phyloP scores from a whole-genome alignment of 257 asterid species.

The Solanum raphanifolium region DNA sequence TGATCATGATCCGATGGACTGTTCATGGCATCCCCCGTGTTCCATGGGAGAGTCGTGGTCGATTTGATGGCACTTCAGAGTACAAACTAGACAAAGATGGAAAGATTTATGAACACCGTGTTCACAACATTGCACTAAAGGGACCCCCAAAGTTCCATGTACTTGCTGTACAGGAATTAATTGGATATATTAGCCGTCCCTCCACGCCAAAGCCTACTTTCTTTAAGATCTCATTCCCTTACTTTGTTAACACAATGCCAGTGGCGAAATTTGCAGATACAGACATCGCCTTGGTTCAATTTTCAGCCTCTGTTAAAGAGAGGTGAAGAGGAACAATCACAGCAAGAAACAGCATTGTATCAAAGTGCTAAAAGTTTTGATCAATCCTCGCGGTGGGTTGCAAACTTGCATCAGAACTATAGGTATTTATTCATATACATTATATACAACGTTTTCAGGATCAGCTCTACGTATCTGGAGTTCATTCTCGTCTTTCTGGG shows the following conservation, averaged over 20 bases:
- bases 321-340: conserved; percentile 21
- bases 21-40: conserved; percentile 81
- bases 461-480: background rate
- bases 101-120: conserved; percentile 87
- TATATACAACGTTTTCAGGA: background rate
- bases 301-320: conserved; percentile 10
- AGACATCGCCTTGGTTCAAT: conserved; percentile 32
- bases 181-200: conserved; percentile 53
- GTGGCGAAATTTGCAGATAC: conserved; percentile 23
- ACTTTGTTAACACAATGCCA: conserved; percentile 14
- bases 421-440: background rate
- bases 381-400: background rate
- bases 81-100: conserved; percentile 92
- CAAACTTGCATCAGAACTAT: background rate
- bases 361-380: background rate
- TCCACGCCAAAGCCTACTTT: conserved; percentile 88
- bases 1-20: conserved; percentile 90
- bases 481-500: background rate
- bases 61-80: conserved; percentile 93
- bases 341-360: background rate
- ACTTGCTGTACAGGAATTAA: conserved; percentile 52
- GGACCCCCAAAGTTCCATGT: conserved; percentile 71
- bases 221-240: conserved; percentile 47
- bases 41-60: conserved; percentile 83
- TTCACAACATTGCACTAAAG: conserved; percentile 78